Conservation (phyloP, 208 protist species). For the Trypanosoma rangeli region DNA sequence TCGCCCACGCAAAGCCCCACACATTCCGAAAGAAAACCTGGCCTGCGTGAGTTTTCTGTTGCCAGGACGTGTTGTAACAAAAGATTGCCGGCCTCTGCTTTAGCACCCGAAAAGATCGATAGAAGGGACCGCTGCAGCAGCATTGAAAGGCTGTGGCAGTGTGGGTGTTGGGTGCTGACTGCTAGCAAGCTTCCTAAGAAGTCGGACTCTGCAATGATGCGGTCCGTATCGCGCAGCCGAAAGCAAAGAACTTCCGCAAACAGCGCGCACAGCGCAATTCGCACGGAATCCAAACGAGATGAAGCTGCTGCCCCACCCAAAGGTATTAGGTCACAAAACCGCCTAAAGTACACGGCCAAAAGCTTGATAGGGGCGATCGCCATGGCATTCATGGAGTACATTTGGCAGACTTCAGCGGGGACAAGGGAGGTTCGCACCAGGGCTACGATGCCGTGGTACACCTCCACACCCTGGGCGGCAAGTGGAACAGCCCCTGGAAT, state of each 20-base stretch:
- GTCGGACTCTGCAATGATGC: slow-evolving; percentile 32
- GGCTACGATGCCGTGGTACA: slow-evolving; percentile 41
- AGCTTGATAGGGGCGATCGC: slow-evolving; percentile 41
- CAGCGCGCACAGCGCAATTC: slow-evolving; percentile 47
- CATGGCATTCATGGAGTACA: slow-evolving; percentile 40
- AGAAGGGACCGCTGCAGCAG: slow-evolving; percentile 43
- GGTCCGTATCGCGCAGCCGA: slow-evolving; percentile 40
- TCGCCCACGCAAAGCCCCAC: slow-evolving; percentile 14
- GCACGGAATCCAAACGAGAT: slow-evolving; percentile 27
- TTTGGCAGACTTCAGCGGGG: slow-evolving; percentile 39
- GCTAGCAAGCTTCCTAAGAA: slow-evolving; percentile 52
- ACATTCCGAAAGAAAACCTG: slow-evolving; percentile 19
- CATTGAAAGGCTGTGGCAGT: slow-evolving; percentile 40
- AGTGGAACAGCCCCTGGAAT: slow-evolving; percentile 21
- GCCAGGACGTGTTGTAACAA: slow-evolving; percentile 13
- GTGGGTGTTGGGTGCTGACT: slow-evolving; percentile 42
- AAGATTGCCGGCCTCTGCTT: slow-evolving; percentile 1
- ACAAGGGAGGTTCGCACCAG: slow-evolving; percentile 60
- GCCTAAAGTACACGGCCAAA: slow-evolving; percentile 28
- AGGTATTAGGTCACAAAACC: slow-evolving; percentile 35
- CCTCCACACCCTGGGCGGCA: slow-evolving; percentile 49
- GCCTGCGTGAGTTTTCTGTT: slow-evolving; percentile 1
- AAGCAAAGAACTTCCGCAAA: slow-evolving; percentile 60
- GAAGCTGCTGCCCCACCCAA: not conserved
- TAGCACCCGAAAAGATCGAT: slow-evolving; percentile 45